phyloP scores from a whole-genome alignment of 768 basidiomycete genomes.

The Leccinum boreale region DNA sequence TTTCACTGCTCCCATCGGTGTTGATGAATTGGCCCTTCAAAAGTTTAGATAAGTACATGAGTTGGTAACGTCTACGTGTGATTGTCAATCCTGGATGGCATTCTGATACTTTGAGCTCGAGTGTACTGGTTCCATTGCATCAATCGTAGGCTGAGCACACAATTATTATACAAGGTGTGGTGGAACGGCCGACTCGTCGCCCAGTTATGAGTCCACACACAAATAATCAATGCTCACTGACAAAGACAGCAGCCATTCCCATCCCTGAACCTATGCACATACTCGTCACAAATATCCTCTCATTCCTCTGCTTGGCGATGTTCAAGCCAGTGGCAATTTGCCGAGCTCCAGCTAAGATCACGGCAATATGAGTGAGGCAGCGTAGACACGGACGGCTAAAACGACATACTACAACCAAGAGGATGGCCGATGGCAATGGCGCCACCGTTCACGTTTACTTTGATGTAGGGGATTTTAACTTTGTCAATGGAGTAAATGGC shows the following conservation, averaged over 20 bases:
- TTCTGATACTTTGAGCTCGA: not conserved
- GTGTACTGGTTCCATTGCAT: not conserved
- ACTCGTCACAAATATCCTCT: slow-evolving; percentile 79
- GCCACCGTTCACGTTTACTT: slow-evolving; percentile 86
- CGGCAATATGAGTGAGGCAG: slow-evolving; percentile 4
- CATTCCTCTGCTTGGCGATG: slow-evolving; percentile 73
- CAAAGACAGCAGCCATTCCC: slow-evolving; percentile 88
- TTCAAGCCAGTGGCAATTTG: slow-evolving; percentile 84
- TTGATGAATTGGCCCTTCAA: not conserved
- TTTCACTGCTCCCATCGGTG: not conserved
- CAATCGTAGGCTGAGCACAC: not conserved
- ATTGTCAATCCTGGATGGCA: not conserved
- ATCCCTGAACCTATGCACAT: slow-evolving; percentile 93
- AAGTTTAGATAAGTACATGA: no score
- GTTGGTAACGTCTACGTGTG: not conserved
- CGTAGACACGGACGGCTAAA: slow-evolving; percentile 5
- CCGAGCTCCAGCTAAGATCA: slow-evolving; percentile 64
- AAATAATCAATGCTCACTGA: slow-evolving; percentile 67
- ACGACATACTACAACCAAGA: slow-evolving; percentile 73
- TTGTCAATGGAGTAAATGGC: slow-evolving; percentile 71
- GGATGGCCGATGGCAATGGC: slow-evolving; percentile 91
- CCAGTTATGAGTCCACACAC: not conserved
- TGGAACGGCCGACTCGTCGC: not conserved
- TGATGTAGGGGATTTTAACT: slow-evolving; percentile 67
- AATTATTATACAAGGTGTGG: not conserved